Evolutionary conservation across 228 moss, liverwort and hornwort species (phyloP), one percentile per base, ranked within the genome.

Genomic region (Sphagnum fallax): DNA sequence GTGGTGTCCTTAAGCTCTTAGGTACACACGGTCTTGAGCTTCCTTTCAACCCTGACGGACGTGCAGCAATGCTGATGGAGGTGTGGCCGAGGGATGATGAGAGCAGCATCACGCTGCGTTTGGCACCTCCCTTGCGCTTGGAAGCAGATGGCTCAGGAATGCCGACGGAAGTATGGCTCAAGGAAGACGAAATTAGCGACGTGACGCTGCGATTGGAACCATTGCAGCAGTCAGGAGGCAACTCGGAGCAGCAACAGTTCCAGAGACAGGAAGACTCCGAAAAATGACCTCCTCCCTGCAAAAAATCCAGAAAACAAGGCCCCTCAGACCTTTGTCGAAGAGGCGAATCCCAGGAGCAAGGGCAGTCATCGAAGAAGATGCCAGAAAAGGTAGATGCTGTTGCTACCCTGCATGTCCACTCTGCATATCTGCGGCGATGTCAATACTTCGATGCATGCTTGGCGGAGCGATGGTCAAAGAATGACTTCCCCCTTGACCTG

Each of bases 81-180:
- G 82, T 72, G 72, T 82, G 82, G 82, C 82, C 82, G 67, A 82
- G 78, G 75, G 82, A 82, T 77, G 82, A 82, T 69, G 82, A 82
- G 82, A 82, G 82, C 82, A 78, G 78, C 61, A 82, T 82, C 72
- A 82, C 78, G 47, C 82, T 82, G 67, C 82, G 78, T 64, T 65
- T 82, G 73, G 75, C 82, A 67, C 82, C 82, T 64, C 82, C 82
- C n/a, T 69, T 78, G 66, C 78, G 82, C 49, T 72, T 82, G 11
- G 78, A 78, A 70, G 75, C 78, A 63, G 82, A 82, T 75, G 82
- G 82, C 51, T 69, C 78, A 64, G 77, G 81, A 47, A 75, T 72
- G 47, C 82, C 78, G 48, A 74, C 67, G 81, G 82, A 82, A 75
- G 82, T 82, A 63, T 82, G 82, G 82, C 75, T 82, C 65, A 78